Base-by-base conservation (phyloP, 2,329 filamentous ascomycete genomes). In the Colletotrichum sp. region DNA sequence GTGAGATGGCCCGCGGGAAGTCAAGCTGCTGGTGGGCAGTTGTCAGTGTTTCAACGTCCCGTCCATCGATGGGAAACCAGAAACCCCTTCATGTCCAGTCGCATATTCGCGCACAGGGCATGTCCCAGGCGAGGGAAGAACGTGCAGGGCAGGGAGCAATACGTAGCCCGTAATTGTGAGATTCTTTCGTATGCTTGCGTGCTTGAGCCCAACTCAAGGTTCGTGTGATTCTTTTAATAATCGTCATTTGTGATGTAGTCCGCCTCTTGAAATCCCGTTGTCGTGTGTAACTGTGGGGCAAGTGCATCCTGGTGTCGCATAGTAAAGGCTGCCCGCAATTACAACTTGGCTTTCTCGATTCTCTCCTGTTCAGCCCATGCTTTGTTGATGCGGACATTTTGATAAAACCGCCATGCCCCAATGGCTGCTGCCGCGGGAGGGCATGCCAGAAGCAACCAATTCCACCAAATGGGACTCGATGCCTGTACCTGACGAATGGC, bases 391-490 rank as follows among this genome's bases (percentile, higher is more conserved):
- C 87, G 89, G 81, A 91, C 89, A 84, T 96, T 97, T 82, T 92
- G 88, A 86, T 93, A 93, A 82, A 95, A 92, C 79, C 91, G 93
- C 93, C 93, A 96, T 32, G 91, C 85, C 0, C 92, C 95, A 73
- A 93, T 90, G 13, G 90, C 85, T 24, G 93, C 90, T 2, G 93
- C 96, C 78, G 98, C 81, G 55, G 96, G 95, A 78, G 96, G 96
- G 82, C 90, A 94, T 52, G 93, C 85, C 78, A 93, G 86, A 77
- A 93, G 82, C 78, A 94, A 74, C 90, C 92, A 94, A n/a, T 92
- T 92, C 96, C 97, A 99, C 95, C 95, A 98, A 77, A 87, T 85
- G 8, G 95, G 95, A 83, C 94, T 97, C 21, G 86, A 85, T 61
- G 81, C 87, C 80, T 88, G 89, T 48, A 98, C 86, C 76, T 89